A percentile compares a stretch with the other conserved stretches of the same genome.
Evolutionary conservation across 1,284 basidiomycete genomes (phyloP).

Genomic region (Porodaedalea pini): DNA sequence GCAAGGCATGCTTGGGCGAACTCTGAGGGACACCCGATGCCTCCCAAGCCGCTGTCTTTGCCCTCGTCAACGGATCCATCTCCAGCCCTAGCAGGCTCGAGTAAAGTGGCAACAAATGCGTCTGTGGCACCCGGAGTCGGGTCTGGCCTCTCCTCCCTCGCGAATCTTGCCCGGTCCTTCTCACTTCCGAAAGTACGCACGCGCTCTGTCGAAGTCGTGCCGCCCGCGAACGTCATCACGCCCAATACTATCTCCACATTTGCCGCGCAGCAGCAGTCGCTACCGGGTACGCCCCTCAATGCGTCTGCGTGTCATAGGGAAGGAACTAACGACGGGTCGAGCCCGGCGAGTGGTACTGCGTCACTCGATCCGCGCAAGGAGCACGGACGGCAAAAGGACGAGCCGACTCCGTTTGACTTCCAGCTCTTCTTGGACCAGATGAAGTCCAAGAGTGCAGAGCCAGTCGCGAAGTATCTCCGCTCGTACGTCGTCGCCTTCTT

Average conservation of each 20-base stretch:
- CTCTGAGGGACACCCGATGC: slow-evolving; percentile 54
- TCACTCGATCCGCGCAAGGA: slow-evolving; percentile 15
- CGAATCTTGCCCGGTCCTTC: slow-evolving; percentile 61
- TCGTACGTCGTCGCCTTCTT: slow-evolving; percentile 56
- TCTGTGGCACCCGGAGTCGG: slow-evolving; percentile 29
- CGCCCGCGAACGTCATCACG: slow-evolving; percentile 44
- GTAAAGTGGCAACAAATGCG: slow-evolving; percentile 13
- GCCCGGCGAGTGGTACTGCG: background rate
- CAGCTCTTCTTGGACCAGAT: slow-evolving; percentile 90
- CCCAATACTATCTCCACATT: slow-evolving; percentile 54
- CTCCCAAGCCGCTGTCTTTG: slow-evolving; percentile 30
- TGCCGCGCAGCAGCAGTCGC: slow-evolving; percentile 44
- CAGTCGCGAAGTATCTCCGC: slow-evolving; percentile 85
- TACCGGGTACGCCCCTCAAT: slow-evolving; percentile 5
- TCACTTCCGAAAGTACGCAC: slow-evolving; percentile 53
- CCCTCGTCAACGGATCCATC: slow-evolving; percentile 21
- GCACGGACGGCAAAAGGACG: slow-evolving; percentile 29
- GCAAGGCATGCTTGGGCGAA: slow-evolving; percentile 60
- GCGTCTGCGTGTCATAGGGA: background rate
- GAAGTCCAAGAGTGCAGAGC: slow-evolving; percentile 79
- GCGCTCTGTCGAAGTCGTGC: slow-evolving; percentile 53
- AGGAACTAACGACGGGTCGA: background rate
- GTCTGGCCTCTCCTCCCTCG: slow-evolving; percentile 56
- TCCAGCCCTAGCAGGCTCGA: slow-evolving; percentile 8
- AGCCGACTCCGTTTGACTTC: slow-evolving; percentile 69